Percentiles rank a stretch among this genome's conserved stretches.
Evolutionary conservation across 257 asterid species (phyloP).

Genomic region (Solanum microdontum): DNA sequence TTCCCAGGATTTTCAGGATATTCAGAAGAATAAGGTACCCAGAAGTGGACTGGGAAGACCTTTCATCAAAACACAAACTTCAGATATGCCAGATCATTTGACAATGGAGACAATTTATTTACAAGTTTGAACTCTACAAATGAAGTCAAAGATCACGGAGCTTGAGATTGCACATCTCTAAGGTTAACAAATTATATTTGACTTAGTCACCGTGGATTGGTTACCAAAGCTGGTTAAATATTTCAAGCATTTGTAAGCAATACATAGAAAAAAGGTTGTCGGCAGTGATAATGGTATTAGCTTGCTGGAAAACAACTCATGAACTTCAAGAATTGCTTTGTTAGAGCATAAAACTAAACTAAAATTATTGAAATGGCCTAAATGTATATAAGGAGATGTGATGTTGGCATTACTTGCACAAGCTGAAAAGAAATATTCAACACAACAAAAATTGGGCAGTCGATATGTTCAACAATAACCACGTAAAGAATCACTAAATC

Average conservation of each 20-base stretch:
- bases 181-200: background rate
- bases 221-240: background rate
- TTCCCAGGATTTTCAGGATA: conserved; percentile 15
- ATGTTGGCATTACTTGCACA: background rate
- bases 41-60: background rate
- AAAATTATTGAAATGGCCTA: background rate
- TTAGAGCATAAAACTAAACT: background rate
- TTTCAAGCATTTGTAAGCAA: background rate
- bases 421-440: background rate
- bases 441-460: background rate
- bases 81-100: background rate
- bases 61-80: background rate
- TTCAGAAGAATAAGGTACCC: background rate
- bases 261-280: background rate
- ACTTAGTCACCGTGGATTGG: background rate
- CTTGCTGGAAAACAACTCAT: background rate
- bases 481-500: background rate
- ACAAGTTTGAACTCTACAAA: background rate
- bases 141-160: background rate
- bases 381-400: background rate
- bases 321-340: background rate
- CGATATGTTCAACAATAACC: background rate
- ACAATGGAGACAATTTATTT: background rate
- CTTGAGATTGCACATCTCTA: background rate
- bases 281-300: background rate